Evolutionary conservation across 2,329 filamentous ascomycete genomes (phyloP), one percentile per base, ranked within the genome.

Genomic region (Simplicillium sp.): DNA sequence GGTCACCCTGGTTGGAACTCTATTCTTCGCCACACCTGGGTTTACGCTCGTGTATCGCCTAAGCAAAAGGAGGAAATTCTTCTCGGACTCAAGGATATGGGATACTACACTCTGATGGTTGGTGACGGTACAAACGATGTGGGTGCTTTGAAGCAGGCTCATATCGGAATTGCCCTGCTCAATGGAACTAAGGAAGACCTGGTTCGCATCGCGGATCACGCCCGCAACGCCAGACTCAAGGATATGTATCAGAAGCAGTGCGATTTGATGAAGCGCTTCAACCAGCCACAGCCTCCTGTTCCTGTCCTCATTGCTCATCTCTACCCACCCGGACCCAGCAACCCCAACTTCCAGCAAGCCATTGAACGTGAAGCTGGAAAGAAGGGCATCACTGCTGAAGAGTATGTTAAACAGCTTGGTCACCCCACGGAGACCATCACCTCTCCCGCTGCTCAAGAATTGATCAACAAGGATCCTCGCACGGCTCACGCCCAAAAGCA

Each of bases 51-150:
- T 55, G 92, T 98, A 9, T 98, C 92, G 2, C 92, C 92, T 8
- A 96, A 95, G 71, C 92, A 98, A 57, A 98, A 98, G 69, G 92
- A 98, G 62, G 89, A 97, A 41, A 97, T 98, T 55, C 73, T 98
- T n/a, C 77, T 95, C 16, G 92, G 92, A 31, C 77, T 97, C 46
- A 96, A 95, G 67, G 89, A 95, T 54, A 85, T 87, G 67, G 92
- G 92, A 38, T 98, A 98, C 68, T 96, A 92, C 46, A 98, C 92
- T 25, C 76, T 98, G 47, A 98, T 98, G 92, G 94, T 89, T 53
- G 92, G 92, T 62, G 92, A 98, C 56, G 92, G 92, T 48, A 98
- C 92, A 41, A 98, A 98, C 61, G 92, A 98, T 57, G 92, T 98
- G 41, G 92, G 92, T 49, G 92, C 92, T 35, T 70, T 98, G 56